Conservation (phyloP, 169 alveolate species). For the Theileria luwenshuni region DNA sequence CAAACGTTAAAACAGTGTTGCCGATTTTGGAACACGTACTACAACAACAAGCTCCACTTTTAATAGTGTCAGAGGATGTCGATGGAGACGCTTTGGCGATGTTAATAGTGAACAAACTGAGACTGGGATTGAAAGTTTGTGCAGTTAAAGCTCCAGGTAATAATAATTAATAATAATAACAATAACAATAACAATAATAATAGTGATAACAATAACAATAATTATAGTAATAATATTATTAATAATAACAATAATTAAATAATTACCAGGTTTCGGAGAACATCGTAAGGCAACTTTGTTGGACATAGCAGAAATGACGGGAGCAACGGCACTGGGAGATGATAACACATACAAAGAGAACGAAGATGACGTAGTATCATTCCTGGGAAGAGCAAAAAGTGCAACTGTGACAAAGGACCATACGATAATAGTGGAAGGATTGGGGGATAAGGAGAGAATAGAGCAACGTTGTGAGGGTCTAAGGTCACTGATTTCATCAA, state of each 20-base stretch:
- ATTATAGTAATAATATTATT: background rate
- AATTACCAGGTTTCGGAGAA: constrained; percentile 92
- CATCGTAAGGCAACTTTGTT: constrained; percentile 93
- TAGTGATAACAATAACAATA: background rate
- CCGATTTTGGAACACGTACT: constrained; percentile 95
- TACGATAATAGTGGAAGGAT: constrained; percentile 96
- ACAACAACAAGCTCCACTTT: constrained; percentile 90
- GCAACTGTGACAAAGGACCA: constrained; percentile 96
- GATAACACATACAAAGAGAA: constrained; percentile 88
- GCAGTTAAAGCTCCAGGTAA: constrained; percentile 94
- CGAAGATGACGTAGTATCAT: constrained; percentile 75
- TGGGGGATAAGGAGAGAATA: constrained; percentile 89
- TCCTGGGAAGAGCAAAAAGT: constrained; percentile 92
- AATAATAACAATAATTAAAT: background rate
- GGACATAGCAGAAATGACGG: constrained; percentile 95
- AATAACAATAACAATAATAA: background rate
- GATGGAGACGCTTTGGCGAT: constrained; percentile 99
- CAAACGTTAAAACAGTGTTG: constrained; percentile 89
- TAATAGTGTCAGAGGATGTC: constrained; percentile 97
- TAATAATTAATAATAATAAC: background rate
- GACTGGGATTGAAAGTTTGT: constrained; percentile 96
- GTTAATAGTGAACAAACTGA: constrained; percentile 94
- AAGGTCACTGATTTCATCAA: constrained; percentile 85
- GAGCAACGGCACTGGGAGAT: constrained; percentile 91
- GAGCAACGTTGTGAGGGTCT: constrained; percentile 90